Percentiles rank a stretch among this genome's conserved stretches.
These are phyloP conservation scores for Linderniella brevidens DNA, from an alignment of 257 asterid species.

Conservation along the genomic window DNA sequence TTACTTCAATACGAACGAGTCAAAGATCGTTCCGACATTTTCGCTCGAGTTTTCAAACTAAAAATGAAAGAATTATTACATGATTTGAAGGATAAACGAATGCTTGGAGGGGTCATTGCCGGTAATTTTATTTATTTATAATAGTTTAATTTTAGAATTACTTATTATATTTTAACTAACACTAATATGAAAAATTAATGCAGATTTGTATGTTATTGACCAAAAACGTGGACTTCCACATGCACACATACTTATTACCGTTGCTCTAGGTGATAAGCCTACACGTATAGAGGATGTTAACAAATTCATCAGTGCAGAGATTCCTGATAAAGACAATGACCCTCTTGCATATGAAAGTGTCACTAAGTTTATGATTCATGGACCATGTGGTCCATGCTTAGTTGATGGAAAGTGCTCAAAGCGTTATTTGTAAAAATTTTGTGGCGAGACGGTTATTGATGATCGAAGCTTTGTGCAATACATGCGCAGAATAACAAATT, in stretches of 20 bases:
- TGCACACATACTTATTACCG: too few species aligned
- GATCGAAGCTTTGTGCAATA: constrained; percentile 5
- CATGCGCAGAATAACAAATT: not conserved
- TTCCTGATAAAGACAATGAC: constrained; percentile 1
- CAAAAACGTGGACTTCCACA: constrained; percentile 6
- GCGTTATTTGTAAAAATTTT: constrained; percentile 2
- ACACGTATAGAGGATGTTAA: not conserved
- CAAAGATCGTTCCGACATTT: not conserved
- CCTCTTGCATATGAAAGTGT: not conserved
- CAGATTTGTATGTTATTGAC: constrained; percentile 7
- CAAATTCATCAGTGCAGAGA: too few species aligned
- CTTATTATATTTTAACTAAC: not conserved
- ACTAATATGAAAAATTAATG: not conserved
- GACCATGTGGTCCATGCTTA: constrained; percentile 7
- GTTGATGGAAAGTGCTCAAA: constrained; percentile 3
- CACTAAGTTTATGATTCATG: not conserved
- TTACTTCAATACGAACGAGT: not conserved
- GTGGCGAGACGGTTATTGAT: constrained; percentile 2
- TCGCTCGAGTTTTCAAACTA: not conserved
- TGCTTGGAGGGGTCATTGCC: not conserved
- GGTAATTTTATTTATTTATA: not conserved
- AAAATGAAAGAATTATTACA: not conserved
- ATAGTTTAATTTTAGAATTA: not conserved
- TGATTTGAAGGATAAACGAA: not conserved
- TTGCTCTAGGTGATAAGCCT: constrained; percentile 1